Evolutionary conservation across 2,329 filamentous ascomycete genomes (phyloP), one percentile per base, ranked within the genome.

Genomic region (Diplodia seriata): DNA sequence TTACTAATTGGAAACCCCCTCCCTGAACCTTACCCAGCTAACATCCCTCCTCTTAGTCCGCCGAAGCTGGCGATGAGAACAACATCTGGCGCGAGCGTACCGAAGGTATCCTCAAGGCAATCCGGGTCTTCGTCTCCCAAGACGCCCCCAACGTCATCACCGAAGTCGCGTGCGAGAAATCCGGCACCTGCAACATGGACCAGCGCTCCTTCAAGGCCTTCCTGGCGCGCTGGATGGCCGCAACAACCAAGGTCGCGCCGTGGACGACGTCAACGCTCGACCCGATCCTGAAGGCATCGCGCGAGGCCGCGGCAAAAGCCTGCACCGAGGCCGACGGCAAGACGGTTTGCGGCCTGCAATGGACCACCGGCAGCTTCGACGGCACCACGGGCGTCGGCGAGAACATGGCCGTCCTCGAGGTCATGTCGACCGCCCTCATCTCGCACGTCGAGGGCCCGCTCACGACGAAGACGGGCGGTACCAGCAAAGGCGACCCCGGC

Each of bases 391-490:
- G 86, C 54, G 85, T 87, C 12, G 86, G 86, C 20, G 84, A 89
- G 76, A 83, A 87, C 76, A 88, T 89, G 86, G 81, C 82, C 68
- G 86, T 83, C 3, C 76, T 89, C 33, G 85, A 86, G 68, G 81
- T 85, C 63, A 78, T 88, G 64, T 80, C 85, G 76, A 76, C 51
- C 77, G 81, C 15, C 77, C 61, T 68, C 14, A 38, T 68, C 23
- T 23, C 36, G 51, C 54, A 57, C 26, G 61, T 66, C 1, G 53
- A 40, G 4, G 67, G 67, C 18, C 67, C 67, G 3, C 40, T 87
- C 2, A 84, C 82, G 9, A 82, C 83, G 67, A 72, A 74, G 0
- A 85, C 81, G 15, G 86, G 86, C 62, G 86, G 85, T 61, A 85
- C 82, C 18, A 83, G 79, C 36, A 71, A 76, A 69, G 83, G 85